These are phyloP conservation scores for Colletotrichum tamarilloi DNA, from an alignment of 2,329 filamentous ascomycete genomes.

Conservation along the genomic window DNA sequence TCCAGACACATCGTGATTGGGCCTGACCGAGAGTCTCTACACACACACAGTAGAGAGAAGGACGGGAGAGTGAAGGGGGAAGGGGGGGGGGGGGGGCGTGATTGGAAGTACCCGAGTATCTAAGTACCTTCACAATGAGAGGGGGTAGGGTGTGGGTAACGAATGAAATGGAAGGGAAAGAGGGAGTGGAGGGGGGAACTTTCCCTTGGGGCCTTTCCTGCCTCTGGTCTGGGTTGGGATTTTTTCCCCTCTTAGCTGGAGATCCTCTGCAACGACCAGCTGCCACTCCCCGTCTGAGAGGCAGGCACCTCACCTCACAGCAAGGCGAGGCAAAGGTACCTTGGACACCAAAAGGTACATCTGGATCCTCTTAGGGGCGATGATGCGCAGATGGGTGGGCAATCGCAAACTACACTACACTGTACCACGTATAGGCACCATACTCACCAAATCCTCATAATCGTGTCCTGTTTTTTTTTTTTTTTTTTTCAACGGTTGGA, in stretches of 20 bases:
- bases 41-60: background rate
- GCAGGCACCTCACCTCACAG: background rate
- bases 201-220: background rate
- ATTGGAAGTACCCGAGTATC: no score
- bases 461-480: background rate
- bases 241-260: constrained; percentile 8
- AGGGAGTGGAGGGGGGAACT: constrained; percentile 16
- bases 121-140: no score
- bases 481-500: background rate
- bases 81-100: no score
- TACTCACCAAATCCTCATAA: background rate
- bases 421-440: no score
- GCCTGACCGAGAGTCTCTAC: constrained; percentile 1
- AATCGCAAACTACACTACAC: no score
- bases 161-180: background rate
- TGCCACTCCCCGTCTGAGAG: background rate
- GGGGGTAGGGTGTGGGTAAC: background rate
- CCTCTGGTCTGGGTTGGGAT: background rate
- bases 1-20: constrained; percentile 18
- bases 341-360: background rate
- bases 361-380: no score
- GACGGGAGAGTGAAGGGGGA: background rate
- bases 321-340: background rate
- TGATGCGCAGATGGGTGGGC: no score
- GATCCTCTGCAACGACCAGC: constrained; percentile 27